Percentiles rank a stretch among this genome's conserved stretches.
Conservation (phyloP, 2,329 filamentous ascomycete species). For the Chalaropsis thielavioides region DNA sequence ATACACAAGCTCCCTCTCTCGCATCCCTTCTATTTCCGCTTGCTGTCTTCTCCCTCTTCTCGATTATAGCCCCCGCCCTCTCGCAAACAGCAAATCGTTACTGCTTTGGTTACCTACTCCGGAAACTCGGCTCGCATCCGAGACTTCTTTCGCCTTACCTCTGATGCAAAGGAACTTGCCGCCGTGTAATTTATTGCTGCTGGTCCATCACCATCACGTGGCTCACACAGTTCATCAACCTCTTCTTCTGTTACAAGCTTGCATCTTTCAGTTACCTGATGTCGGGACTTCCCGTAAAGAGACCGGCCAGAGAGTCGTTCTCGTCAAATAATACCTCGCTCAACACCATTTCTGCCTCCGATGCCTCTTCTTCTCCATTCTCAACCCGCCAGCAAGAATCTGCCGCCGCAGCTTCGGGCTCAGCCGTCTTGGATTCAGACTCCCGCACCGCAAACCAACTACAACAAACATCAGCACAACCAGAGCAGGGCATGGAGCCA, state of each 20-base stretch:
- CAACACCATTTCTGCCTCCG: not conserved
- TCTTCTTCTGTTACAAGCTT: not conserved
- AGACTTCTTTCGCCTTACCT: not conserved
- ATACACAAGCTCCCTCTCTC: not conserved
- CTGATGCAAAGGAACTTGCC: not conserved
- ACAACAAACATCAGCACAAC: not conserved
- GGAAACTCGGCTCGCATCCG: not conserved
- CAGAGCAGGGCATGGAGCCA: not conserved
- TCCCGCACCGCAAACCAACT: not conserved
- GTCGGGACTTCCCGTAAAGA: constrained; percentile 10
- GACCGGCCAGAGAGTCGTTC: constrained; percentile 3
- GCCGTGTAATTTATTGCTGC: not conserved
- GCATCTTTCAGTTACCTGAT: not conserved
- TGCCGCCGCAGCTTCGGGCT: not conserved
- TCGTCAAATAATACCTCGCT: not conserved
- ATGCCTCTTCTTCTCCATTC: not conserved
- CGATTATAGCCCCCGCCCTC: not conserved
- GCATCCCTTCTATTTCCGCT: not conserved
- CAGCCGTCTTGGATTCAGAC: not conserved
- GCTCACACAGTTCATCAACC: not conserved
- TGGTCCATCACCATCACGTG: not conserved
- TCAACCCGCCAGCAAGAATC: not conserved
- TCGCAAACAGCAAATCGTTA: not conserved
- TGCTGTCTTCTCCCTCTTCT: not conserved
- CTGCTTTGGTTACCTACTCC: not conserved